These are phyloP conservation scores for Picea abies DNA, from an alignment of 83 land plant genomes.

Conservation along the genomic window DNA sequence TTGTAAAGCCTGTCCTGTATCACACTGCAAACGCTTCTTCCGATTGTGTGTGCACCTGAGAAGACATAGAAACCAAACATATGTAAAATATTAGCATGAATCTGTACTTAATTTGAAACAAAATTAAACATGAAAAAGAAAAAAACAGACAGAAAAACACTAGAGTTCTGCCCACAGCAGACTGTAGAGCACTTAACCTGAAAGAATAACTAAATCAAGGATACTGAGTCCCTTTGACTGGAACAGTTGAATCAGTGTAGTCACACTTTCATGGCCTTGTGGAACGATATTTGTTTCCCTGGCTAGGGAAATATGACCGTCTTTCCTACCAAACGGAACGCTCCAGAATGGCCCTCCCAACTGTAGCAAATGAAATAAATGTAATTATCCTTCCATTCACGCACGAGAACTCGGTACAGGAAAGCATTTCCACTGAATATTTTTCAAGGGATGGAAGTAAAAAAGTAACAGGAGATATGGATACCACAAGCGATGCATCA, in stretches of 20 bases:
- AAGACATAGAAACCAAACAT: neutral
- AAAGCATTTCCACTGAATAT: too few species aligned
- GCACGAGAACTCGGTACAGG: too few species aligned
- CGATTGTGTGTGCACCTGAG: slow-evolving; percentile 55
- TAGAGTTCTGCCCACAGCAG: too few species aligned
- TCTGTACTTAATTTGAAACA: too few species aligned
- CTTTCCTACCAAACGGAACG: slow-evolving; percentile 51
- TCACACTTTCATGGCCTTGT: slow-evolving; percentile 22
- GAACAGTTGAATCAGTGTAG: slow-evolving; percentile 18
- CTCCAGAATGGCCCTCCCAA: slow-evolving; percentile 45
- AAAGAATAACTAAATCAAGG: slow-evolving; percentile 39
- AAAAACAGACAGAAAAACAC: too few species aligned
- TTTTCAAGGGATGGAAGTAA: too few species aligned
- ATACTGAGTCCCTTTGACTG: slow-evolving; percentile 25
- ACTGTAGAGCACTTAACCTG: slow-evolving; percentile 21
- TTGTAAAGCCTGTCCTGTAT: slow-evolving; percentile 36
- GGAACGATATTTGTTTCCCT: slow-evolving; percentile 25
- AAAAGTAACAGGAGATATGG: neutral
- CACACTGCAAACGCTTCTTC: slow-evolving; percentile 33
- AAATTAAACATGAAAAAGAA: too few species aligned
- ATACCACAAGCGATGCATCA: slow-evolving; percentile 37
- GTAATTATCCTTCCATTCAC: too few species aligned
- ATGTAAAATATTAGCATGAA: too few species aligned
- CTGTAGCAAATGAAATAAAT: neutral
- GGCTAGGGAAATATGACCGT: slow-evolving; percentile 32